Percentiles rank a stretch among this genome's conserved stretches.
Conservation (phyloP, 176 grass and related monocot species). For the Olyra latifolia region DNA sequence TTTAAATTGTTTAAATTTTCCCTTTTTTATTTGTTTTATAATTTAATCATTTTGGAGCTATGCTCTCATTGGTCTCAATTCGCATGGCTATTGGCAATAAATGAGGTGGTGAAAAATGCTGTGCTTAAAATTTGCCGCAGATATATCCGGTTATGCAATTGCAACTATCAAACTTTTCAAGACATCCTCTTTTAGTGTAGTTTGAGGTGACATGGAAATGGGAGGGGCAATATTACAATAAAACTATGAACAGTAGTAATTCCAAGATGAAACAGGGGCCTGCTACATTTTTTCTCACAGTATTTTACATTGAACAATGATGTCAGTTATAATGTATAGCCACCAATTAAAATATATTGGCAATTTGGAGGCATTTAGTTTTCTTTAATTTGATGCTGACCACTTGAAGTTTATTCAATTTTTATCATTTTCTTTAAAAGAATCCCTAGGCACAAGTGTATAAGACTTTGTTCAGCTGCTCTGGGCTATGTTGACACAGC, state of each 20-base stretch:
- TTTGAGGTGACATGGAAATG: not conserved
- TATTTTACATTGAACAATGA: not conserved
- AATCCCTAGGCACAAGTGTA: not conserved
- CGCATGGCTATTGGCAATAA: not conserved
- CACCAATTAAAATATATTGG: not conserved
- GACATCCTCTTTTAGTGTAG: not conserved
- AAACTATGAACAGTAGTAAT: not conserved
- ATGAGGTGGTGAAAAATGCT: not conserved
- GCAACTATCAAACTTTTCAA: not conserved
- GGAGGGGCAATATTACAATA: not conserved
- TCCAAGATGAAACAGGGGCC: not conserved
- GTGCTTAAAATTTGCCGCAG: not conserved
- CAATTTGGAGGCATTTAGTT: not conserved
- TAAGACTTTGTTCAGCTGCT: not conserved
- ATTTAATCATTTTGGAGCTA: not conserved
- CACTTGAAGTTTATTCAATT: conserved; percentile 8
- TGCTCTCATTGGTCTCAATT: not conserved
- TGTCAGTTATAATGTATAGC: not conserved
- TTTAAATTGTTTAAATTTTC: not conserved
- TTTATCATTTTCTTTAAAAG: not conserved
- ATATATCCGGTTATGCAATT: not conserved
- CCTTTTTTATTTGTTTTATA: not conserved
- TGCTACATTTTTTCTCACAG: not conserved
- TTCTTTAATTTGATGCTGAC: not conserved
- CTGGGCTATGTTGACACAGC: not conserved